Evolutionary conservation across 352 stramenopile genomes (phyloP), one percentile per base, ranked within the genome.

Genomic region (Pythium insidiosum): DNA sequence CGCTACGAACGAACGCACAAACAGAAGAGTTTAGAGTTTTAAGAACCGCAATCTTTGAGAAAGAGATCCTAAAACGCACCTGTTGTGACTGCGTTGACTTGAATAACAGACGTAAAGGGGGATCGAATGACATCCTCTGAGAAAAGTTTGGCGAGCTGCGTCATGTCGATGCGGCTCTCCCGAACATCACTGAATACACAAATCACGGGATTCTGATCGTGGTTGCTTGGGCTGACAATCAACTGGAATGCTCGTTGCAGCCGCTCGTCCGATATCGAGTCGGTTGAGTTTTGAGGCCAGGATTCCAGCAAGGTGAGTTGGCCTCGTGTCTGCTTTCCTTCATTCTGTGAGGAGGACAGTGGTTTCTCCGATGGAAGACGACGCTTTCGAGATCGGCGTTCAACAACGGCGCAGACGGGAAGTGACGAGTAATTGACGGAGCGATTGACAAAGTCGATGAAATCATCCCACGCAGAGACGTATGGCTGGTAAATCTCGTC

Each of bases 141-240:
- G 50, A 94, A 94, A 16, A 71, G 56, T 25, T 65, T 68, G 10
- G 51, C 68, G 19, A 94, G 61, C 24, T 85, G 61, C n/a, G 61
- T 61, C 6, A 65, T 5, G 21, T 87, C 78, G n/a, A 88, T 60
- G 34, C 88, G 89, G 39, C 56, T 74, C 16, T 88, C 81, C 50
- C 69, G 68, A 9, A 84, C 73, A 38, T 91, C 79, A 43, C 81
- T 94, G 56, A 84, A 91, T 36, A 94, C 75, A 26, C 77, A 88
- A 12, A 94, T 49, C 9, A 88, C 68, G 15, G 81, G 76, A 43
- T 73, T 83, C 19, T 48, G 65, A 4, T 56, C 58, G 10, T 54
- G 58, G 7, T 51, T 48, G 4, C 41, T 38, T 6, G 73, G 58
- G 20, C 78, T 68, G 4, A 87, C 47, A 11, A 89, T 53, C 21